Evolutionary conservation across 78 protist genomes (phyloP).

Genomic region (slime mould (Dictyostelium discoideum)): dicty_2.7 NC_007089.4:3256001-3256500

Average conservation of each 20-base stretch:
- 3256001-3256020: neutral
- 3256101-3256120: neutral
- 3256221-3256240: neutral
- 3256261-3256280: neutral
- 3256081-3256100: neutral
- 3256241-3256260: neutral
- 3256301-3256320: neutral
- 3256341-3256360: slow-evolving; percentile 5
- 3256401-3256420: slow-evolving; percentile 26
- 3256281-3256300: neutral
- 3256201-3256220: neutral
- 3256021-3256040: neutral
- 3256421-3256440: slow-evolving; percentile 27
- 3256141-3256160: neutral
- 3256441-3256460: slow-evolving; percentile 28
- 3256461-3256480: slow-evolving; percentile 16
- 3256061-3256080: neutral
- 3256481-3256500: neutral
- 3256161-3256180: neutral
- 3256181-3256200: neutral
- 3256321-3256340: neutral
- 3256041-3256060: neutral
- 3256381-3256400: slow-evolving; percentile 18
- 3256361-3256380: neutral
- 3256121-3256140: neutral